These are phyloP conservation scores for Xerocomus amazonicus DNA, from an alignment of 1,284 basidiomycete genomes.

Conservation along the genomic window DNA sequence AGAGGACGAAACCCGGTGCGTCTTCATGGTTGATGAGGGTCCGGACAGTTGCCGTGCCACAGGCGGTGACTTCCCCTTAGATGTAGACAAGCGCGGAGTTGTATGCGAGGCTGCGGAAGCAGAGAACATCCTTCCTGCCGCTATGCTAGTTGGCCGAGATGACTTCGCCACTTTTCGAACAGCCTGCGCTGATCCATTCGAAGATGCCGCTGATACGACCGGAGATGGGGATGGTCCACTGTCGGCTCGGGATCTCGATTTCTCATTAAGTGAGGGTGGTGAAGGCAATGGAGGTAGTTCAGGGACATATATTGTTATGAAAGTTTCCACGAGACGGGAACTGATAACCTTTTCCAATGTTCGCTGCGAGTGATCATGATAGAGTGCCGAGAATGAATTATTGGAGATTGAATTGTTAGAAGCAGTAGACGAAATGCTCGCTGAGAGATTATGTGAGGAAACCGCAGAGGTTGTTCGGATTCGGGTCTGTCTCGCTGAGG, in stretches of 20 bases:
- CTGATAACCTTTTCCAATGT: constrained; percentile 64
- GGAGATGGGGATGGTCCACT: constrained; percentile 22
- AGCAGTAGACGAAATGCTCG: constrained; percentile 13
- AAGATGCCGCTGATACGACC: not conserved
- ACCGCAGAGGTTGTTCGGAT: constrained; percentile 49
- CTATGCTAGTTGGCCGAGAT: constrained; percentile 11
- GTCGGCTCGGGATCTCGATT: constrained; percentile 23
- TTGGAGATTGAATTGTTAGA: constrained; percentile 10
- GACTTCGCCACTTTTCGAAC: constrained; percentile 14
- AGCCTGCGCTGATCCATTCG: constrained; percentile 5
- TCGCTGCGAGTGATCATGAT: constrained; percentile 60
- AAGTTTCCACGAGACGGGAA: constrained; percentile 78
- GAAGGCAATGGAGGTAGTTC: constrained; percentile 18
- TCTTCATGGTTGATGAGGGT: constrained; percentile 17
- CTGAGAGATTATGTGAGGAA: constrained; percentile 37
- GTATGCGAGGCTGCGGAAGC: constrained; percentile 2
- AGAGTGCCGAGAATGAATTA: constrained; percentile 29
- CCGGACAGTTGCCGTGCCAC: constrained; percentile 20
- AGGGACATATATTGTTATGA: constrained; percentile 55
- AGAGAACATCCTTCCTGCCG: constrained; percentile 19
- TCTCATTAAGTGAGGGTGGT: constrained; percentile 15
- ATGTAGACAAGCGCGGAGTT: constrained; percentile 9
- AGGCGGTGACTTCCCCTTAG: constrained; percentile 17
- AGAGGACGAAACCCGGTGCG: constrained; percentile 25
- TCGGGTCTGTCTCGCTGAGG: constrained; percentile 38